These are phyloP conservation scores for Kodamaea neixiangensis DNA, from an alignment of 805 yeast species.

Conservation along the genomic window DNA sequence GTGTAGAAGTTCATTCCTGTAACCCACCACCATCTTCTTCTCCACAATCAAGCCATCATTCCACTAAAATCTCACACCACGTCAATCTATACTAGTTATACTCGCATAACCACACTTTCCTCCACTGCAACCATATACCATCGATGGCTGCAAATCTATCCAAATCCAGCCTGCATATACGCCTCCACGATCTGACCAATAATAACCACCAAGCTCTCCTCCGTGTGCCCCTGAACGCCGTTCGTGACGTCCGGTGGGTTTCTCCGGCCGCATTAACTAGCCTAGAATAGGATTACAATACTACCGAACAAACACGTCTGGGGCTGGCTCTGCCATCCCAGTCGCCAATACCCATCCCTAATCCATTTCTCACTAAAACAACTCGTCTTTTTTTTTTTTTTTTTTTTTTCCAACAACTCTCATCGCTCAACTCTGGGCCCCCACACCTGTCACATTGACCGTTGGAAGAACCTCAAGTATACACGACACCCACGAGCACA, in stretches of 20 bases:
- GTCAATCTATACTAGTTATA: not conserved
- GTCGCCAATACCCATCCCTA: too few relatives aligned
- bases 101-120: too few relatives aligned
- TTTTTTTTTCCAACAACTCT: not conserved
- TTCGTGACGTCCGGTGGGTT: not conserved
- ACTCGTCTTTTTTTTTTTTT: too few relatives aligned
- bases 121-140: too few relatives aligned
- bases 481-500: not conserved
- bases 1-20: not conserved
- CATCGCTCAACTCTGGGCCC: not conserved
- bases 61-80: not conserved
- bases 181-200: not conserved
- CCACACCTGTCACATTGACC: not conserved
- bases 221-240: not conserved
- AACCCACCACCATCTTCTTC: not conserved
- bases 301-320: too few relatives aligned
- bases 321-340: too few relatives aligned
- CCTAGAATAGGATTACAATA: not conserved
- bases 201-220: too few relatives aligned
- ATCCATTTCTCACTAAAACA: not conserved
- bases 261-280: not conserved
- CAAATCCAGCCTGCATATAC: not conserved
- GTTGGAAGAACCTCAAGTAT: too few relatives aligned
- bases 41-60: not conserved
- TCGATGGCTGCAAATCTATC: not conserved